These are phyloP conservation scores for Auricularia auricula-judae DNA, from an alignment of 768 basidiomycete species.

Conservation along the genomic window DNA sequence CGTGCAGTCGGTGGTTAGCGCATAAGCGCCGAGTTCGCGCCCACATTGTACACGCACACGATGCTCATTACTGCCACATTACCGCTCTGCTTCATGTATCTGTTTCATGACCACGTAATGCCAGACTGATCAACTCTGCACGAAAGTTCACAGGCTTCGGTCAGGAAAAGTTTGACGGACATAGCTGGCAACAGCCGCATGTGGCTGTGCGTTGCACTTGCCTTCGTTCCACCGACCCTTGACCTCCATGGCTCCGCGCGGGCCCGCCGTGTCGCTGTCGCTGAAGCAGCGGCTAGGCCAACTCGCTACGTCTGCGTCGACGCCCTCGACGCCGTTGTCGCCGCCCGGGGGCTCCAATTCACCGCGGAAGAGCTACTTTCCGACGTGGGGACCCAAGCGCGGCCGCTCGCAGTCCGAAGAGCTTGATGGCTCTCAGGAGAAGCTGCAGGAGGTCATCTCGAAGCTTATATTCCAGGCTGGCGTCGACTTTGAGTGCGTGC, in stretches of 20 bases:
- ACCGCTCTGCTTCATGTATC: background rate
- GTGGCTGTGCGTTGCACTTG: too few relatives aligned
- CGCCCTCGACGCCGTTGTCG: constrained; percentile 1
- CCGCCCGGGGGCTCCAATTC: background rate
- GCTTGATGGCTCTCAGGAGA: constrained; percentile 16
- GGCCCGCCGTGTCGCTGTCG: background rate
- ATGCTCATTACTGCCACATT: too few relatives aligned
- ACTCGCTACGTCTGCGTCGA: background rate
- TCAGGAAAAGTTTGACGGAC: too few relatives aligned
- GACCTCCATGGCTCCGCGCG: too few relatives aligned
- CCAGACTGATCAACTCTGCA: too few relatives aligned
- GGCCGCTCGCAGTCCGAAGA: background rate
- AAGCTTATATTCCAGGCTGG: constrained; percentile 82
- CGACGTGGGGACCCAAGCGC: constrained; percentile 1
- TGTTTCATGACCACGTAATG: background rate
- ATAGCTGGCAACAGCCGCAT: too few relatives aligned
- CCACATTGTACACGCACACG: too few relatives aligned
- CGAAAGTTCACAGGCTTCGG: too few relatives aligned
- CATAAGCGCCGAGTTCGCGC: background rate
- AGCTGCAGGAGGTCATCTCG: constrained; percentile 53
- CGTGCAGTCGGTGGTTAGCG: background rate
- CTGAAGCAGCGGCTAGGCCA: background rate
- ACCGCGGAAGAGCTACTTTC: constrained; percentile 5
- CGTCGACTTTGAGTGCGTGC: constrained; percentile 74
- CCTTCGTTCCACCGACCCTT: too few relatives aligned